Conservation (phyloP, 805 yeast species). For the Grigorovia transvaalensis region DNA sequence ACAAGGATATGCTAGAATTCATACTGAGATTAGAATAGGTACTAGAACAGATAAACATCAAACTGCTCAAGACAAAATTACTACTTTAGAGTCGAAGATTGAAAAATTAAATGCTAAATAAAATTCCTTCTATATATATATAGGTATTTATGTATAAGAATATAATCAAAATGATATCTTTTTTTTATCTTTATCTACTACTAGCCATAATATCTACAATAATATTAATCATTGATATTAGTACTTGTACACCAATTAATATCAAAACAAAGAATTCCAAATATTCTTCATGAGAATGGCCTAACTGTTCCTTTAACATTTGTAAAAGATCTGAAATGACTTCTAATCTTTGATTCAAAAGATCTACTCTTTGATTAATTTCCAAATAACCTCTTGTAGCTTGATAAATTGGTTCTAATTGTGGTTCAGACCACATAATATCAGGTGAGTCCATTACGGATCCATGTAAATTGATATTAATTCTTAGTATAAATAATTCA, state of each 20-base stretch:
- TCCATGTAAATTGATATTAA: slow-evolving; percentile 74
- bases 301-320: slow-evolving; percentile 94
- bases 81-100: slow-evolving; percentile 48
- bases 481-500: slow-evolving; percentile 79
- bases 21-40: slow-evolving; percentile 79
- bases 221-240: slow-evolving; percentile 78
- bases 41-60: slow-evolving; percentile 71
- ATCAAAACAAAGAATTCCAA: slow-evolving; percentile 85
- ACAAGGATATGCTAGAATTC: slow-evolving; percentile 67
- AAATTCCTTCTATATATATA: not conserved
- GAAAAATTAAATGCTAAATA: slow-evolving; percentile 7
- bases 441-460: slow-evolving; percentile 93
- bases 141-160: not conserved
- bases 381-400: slow-evolving; percentile 94
- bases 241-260: slow-evolving; percentile 82
- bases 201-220: slow-evolving; percentile 44
- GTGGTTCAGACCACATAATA: slow-evolving; percentile 98
- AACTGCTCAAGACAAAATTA: slow-evolving; percentile 61
- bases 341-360: slow-evolving; percentile 84
- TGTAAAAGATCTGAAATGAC: slow-evolving; percentile 88
- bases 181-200: not conserved
- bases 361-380: slow-evolving; percentile 84
- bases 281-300: slow-evolving; percentile 89
- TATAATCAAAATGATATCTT: too few species aligned
- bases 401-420: slow-evolving; percentile 92